Percentiles rank a stretch among this genome's conserved stretches.
These are phyloP conservation scores for Camillea tinctor DNA, from an alignment of 2,329 filamentous ascomycete species.

Conservation along the genomic window DNA sequence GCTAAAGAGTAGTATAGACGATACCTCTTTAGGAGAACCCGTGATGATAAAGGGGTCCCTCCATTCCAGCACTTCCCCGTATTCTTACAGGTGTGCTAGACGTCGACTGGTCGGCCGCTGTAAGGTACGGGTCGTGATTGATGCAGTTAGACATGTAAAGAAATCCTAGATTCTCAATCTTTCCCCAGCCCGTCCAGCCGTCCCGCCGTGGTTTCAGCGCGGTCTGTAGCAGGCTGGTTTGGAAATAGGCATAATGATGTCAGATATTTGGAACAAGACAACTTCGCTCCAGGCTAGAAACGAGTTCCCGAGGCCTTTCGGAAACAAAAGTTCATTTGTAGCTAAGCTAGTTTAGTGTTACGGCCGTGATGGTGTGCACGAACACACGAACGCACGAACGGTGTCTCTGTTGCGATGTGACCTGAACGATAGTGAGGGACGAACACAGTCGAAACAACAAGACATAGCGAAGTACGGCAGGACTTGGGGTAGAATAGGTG, in stretches of 20 bases:
- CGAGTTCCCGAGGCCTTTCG: slow-evolving; percentile 1
- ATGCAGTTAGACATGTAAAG: slow-evolving; percentile 13
- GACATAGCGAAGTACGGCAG: not conserved
- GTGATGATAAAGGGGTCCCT: slow-evolving; percentile 27
- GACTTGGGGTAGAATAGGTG: slow-evolving; percentile 8
- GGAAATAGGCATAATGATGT: slow-evolving; percentile 23
- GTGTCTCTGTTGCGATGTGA: slow-evolving; percentile 7
- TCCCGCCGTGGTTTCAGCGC: slow-evolving; percentile 9
- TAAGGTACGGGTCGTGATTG: slow-evolving; percentile 31
- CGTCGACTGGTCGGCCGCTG: slow-evolving; percentile 27
- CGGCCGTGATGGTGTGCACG: slow-evolving; percentile 6
- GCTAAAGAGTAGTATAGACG: slow-evolving; percentile 1
- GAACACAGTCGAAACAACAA: not conserved
- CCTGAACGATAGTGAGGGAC: slow-evolving; percentile 11
- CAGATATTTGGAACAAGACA: slow-evolving; percentile 7
- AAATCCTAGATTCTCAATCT: slow-evolving; percentile 15
- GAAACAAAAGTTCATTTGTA: slow-evolving; percentile 6
- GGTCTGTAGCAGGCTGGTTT: slow-evolving; percentile 16
- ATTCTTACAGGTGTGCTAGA: slow-evolving; percentile 23
- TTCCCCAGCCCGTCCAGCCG: not conserved
- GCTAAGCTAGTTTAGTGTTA: slow-evolving; percentile 1
- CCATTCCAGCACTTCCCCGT: slow-evolving; percentile 26
- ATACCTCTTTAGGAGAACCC: slow-evolving; percentile 22
- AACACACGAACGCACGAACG: no score
- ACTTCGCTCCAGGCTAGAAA: not conserved